phyloP scores from a whole-genome alignment of 441 rosid genomes.

The Populus hybrid region DNA sequence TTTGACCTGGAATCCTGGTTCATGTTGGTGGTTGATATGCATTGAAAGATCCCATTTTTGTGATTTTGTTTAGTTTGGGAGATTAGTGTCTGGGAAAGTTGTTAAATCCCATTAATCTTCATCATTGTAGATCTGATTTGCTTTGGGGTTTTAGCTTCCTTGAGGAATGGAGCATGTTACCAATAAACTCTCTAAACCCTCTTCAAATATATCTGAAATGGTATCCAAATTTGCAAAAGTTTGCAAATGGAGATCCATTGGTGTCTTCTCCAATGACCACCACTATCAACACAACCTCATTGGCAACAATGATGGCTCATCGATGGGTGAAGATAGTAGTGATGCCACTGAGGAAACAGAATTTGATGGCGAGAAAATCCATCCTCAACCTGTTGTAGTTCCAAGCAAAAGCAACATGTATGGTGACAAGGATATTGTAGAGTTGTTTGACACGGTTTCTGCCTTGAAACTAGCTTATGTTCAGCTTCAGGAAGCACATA shows the following conservation, averaged over 20 bases:
- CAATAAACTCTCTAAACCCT: constrained; percentile 31
- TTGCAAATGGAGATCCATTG: constrained; percentile 57
- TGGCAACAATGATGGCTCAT: constrained; percentile 3
- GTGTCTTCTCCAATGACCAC: constrained; percentile 40
- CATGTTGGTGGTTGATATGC: constrained; percentile 4
- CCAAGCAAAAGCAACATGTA: constrained; percentile 22
- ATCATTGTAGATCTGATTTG: constrained; percentile 7
- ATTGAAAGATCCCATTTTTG: not conserved
- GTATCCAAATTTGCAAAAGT: constrained; percentile 55
- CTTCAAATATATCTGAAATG: constrained; percentile 48
- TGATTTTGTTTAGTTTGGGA: not conserved
- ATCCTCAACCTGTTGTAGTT: constrained; percentile 23
- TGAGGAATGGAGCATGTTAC: constrained; percentile 42
- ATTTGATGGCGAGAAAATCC: constrained; percentile 23
- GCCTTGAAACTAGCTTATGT: constrained; percentile 51
- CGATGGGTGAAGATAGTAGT: constrained; percentile 28
- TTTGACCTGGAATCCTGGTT: constrained; percentile 24
- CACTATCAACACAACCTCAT: constrained; percentile 1
- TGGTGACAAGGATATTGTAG: constrained; percentile 27
- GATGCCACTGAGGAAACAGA: constrained; percentile 31
- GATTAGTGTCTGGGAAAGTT: constrained; percentile 7
- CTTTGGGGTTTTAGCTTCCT: constrained; percentile 21
- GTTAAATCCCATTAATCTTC: not conserved
- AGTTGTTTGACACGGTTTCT: constrained; percentile 49
- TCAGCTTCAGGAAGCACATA: constrained; percentile 64